These are phyloP conservation scores for Elongisporangium anandrum DNA, from an alignment of 352 stramenopile species.

Conservation along the genomic window DNA sequence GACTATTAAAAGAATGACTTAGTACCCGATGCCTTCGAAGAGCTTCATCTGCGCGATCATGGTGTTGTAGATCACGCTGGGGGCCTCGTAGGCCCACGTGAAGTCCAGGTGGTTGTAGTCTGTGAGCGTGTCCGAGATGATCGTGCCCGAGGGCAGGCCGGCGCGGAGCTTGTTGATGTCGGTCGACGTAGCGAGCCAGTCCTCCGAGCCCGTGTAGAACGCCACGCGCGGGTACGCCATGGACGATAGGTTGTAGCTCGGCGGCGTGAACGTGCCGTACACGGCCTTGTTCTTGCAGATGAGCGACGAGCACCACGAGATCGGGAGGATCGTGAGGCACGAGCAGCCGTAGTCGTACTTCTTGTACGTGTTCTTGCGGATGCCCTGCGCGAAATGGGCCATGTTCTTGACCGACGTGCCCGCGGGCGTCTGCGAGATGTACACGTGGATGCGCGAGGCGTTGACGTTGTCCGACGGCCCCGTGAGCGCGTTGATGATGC, in stretches of 20 bases:
- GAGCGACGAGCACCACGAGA: constrained; percentile 30
- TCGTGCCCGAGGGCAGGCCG: constrained; percentile 36
- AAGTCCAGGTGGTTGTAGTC: constrained; percentile 69
- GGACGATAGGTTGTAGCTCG: constrained; percentile 31
- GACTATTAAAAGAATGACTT: no score
- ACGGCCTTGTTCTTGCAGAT: constrained; percentile 57
- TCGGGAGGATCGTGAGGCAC: constrained; percentile 26
- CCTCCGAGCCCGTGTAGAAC: constrained; percentile 43
- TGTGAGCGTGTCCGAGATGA: constrained; percentile 42
- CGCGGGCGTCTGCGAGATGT: constrained; percentile 54
- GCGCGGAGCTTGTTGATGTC: constrained; percentile 44
- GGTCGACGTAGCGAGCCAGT: constrained; percentile 41
- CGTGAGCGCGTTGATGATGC: constrained; percentile 49
- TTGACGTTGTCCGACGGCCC: constrained; percentile 53
- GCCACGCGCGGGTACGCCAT: constrained; percentile 47
- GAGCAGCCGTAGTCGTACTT: constrained; percentile 60
- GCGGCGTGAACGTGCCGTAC: constrained; percentile 45
- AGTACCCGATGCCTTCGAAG: constrained; percentile 50
- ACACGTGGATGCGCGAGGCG: constrained; percentile 51
- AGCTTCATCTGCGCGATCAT: constrained; percentile 49
- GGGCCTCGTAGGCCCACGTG: constrained; percentile 59
- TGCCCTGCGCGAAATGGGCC: constrained; percentile 54
- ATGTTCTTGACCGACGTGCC: constrained; percentile 65
- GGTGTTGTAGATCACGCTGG: constrained; percentile 48
- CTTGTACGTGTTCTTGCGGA: constrained; percentile 52